phyloP scores from a whole-genome alignment of 2,329 filamentous ascomycete genomes.

The Exophiala calicioides region DNA sequence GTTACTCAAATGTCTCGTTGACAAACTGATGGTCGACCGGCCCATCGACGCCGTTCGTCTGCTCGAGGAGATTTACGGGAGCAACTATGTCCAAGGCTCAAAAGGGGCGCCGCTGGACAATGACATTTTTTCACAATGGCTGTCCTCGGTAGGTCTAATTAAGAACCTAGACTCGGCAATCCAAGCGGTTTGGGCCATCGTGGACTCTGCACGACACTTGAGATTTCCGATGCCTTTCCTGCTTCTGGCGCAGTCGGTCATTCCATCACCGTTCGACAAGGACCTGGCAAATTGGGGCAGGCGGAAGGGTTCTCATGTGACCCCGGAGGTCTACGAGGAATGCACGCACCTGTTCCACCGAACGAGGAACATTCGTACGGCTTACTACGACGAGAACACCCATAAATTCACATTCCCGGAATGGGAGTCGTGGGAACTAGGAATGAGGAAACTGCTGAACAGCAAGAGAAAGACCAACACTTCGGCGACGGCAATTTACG shows the following conservation, averaged over 20 bases:
- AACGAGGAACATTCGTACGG: too few relatives aligned
- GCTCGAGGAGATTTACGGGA: conserved; percentile 20
- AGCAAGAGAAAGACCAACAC: too few relatives aligned
- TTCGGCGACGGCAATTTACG: too few relatives aligned
- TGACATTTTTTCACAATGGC: conserved; percentile 22
- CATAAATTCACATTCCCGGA: conserved; percentile 1
- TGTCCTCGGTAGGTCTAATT: conserved; percentile 14
- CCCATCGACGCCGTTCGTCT: conserved; percentile 18
- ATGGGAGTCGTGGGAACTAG: conserved; percentile 4
- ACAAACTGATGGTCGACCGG: conserved; percentile 1
- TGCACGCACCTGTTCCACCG: too few relatives aligned
- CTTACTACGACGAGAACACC: neutral
- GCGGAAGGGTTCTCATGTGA: neutral
- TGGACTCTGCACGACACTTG: conserved; percentile 14
- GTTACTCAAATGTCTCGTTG: conserved; percentile 16
- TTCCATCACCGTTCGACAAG: too few relatives aligned
- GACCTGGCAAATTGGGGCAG: neutral
- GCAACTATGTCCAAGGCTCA: conserved; percentile 15
- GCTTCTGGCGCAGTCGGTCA: too few relatives aligned
- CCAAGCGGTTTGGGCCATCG: conserved; percentile 19
- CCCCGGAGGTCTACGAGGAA: too few relatives aligned
- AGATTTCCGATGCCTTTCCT: conserved; percentile 17
- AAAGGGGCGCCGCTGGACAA: conserved; percentile 18
- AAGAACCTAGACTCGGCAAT: conserved; percentile 11
- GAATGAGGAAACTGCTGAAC: too few relatives aligned